These are phyloP conservation scores for Pelargonium fulgidum DNA, from an alignment of 441 rosid genomes.

Conservation along the genomic window DNA sequence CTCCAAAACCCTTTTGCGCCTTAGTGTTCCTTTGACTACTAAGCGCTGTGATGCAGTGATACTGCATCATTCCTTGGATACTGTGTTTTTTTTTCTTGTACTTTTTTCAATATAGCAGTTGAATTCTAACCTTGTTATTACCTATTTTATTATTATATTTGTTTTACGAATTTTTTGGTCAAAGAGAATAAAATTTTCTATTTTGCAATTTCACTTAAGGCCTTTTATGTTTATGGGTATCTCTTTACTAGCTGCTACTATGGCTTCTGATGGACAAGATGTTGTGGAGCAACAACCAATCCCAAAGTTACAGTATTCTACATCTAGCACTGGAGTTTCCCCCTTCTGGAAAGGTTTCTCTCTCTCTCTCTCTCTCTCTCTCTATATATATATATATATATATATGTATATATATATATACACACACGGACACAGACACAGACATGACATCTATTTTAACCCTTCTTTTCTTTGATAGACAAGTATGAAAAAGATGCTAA, in stretches of 20 bases:
- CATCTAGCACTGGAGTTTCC: conserved; percentile 44
- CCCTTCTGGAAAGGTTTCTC: conserved; percentile 78
- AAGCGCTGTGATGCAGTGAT: no score
- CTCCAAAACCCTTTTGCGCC: no score
- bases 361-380: conserved; percentile 1
- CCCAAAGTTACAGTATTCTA: conserved; percentile 58
- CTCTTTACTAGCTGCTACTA: background rate
- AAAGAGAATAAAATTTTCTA: background rate
- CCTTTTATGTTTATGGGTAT: background rate
- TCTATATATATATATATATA: background rate
- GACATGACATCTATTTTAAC: background rate
- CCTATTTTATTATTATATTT: background rate
- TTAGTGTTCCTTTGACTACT: no score
- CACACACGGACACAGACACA: background rate
- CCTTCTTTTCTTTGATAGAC: conserved; percentile 31
- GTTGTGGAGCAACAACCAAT: conserved; percentile 25
- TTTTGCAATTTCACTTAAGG: background rate
- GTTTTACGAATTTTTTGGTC: background rate
- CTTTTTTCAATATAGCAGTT: background rate
- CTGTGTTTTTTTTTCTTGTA: background rate
- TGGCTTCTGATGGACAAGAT: conserved; percentile 35
- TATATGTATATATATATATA: no score
- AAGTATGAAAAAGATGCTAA: conserved; percentile 86
- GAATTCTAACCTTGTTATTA: background rate
- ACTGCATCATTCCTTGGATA: background rate